phyloP scores from a whole-genome alignment of 108 stramenopile genomes.

The Mediolabrus comicus region DNA sequence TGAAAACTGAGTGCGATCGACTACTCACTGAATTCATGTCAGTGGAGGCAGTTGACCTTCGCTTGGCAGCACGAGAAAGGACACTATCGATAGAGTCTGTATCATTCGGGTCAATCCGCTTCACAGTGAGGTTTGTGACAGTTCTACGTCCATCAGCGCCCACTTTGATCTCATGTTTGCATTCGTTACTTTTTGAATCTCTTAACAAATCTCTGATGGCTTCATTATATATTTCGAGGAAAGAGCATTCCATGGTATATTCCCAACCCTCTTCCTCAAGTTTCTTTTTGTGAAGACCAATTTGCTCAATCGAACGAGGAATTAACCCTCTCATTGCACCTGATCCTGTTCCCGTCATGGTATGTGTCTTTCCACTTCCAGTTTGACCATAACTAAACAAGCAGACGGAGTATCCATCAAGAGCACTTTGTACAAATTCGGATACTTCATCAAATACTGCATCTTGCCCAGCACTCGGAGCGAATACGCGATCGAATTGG shows the following conservation, averaged over 20 bases:
- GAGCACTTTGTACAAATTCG: conserved; percentile 94
- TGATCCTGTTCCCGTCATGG: conserved; percentile 82
- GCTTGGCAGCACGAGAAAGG: conserved; percentile 46
- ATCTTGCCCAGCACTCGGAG: conserved; percentile 87
- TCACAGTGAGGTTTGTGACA: conserved; percentile 39
- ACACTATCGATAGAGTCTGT: conserved; percentile 30
- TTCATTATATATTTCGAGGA: conserved; percentile 93
- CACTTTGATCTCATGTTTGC: conserved; percentile 64
- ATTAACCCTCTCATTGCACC: conserved; percentile 87
- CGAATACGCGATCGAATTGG: conserved; percentile 94
- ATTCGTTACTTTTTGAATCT: conserved; percentile 37
- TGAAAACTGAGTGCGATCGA: conserved; percentile 79
- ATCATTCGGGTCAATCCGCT: conserved; percentile 25
- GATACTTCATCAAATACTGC: conserved; percentile 93
- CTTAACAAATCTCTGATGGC: conserved; percentile 87
- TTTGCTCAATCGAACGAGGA: conserved; percentile 33
- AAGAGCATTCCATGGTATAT: conserved; percentile 41
- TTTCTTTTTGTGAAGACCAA: neutral
- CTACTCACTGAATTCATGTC: conserved; percentile 73
- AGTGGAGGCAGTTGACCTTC: conserved; percentile 61
- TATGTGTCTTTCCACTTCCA: conserved; percentile 81
- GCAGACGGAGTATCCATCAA: conserved; percentile 74
- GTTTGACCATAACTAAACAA: conserved; percentile 92
- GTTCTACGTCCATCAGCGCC: conserved; percentile 65
- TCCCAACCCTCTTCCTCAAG: conserved; percentile 48